Base-by-base conservation (phyloP, 2,329 filamentous ascomycete species). In the Epicoccum sorghinum region DNA sequence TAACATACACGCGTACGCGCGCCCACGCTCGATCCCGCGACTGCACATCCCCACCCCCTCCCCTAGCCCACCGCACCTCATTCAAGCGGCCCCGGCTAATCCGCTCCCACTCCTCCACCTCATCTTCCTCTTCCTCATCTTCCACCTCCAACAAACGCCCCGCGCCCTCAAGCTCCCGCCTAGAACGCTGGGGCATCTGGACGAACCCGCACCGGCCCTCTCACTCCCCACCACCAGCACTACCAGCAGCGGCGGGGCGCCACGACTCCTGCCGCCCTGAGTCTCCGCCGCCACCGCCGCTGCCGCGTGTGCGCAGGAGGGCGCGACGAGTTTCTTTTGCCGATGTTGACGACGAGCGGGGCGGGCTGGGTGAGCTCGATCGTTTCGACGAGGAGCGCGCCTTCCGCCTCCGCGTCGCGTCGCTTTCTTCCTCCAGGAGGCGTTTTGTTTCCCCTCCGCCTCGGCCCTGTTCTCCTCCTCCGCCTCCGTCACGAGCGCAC, bases 131-230 rank as follows among this genome's bases (percentile, higher is more conserved):
- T 9, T 29, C 27, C 27, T 29, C 27, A 2, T 29, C 27, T 7
- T 29, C 6, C 27, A 29, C 6, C 27, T 6, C 6, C 27, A 29
- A 29, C 27, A 29, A 29, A 29, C 27, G 47, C 57, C 30, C 48
- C 54, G 27, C 58, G 61, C 48, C 58, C 55, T 8, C 52, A 58
- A 9, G 70, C 65, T 7, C 67, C 65, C 52, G 48, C 29, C 52
- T 55, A 18, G 52, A 72, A 52, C 70, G 70, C 47, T 73, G 69
- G 61, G 70, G 70, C 52, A 58, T 73, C 59, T 70, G 66, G 52
- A 64, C 64, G 60, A 14, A 32, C 38, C 5, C 52, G 27, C 10
- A 44, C 14, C 14, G 43, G 25, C 36, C 18, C 7, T 33, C 32
- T 7, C 14, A 2, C 14, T 18, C n/a, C n/a, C 35, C 35, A 4